phyloP scores from a whole-genome alignment of 345 rosid genomes.

The Salix koriyanagi region DNA sequence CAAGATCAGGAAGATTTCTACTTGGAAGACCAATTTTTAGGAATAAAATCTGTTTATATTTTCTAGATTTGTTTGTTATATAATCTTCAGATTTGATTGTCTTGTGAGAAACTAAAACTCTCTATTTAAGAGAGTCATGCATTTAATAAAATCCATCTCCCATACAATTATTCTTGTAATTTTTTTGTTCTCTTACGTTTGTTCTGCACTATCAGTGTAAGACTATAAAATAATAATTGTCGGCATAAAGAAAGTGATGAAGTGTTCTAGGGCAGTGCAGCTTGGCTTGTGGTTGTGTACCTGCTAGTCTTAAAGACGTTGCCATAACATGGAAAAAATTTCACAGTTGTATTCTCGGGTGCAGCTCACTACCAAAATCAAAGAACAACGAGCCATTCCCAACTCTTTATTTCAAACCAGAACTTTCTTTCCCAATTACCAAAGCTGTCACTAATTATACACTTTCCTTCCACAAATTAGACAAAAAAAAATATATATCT shows the following conservation, averaged over 20 bases:
- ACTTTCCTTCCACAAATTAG: slow-evolving; percentile 13
- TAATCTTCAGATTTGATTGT: too few species aligned
- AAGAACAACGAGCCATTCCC: slow-evolving; percentile 7
- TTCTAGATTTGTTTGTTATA: too few species aligned
- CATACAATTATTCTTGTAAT: too few species aligned
- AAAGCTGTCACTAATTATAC: slow-evolving; percentile 16
- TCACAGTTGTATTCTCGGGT: not conserved
- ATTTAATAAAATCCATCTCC: too few species aligned
- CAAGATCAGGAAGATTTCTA: too few species aligned
- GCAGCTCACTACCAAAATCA: not conserved
- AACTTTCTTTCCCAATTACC: not conserved
- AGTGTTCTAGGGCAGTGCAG: slow-evolving; percentile 47
- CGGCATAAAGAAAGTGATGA: slow-evolving; percentile 49
- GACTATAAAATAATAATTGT: not conserved
- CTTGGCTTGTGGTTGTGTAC: not conserved
- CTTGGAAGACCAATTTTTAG: too few species aligned
- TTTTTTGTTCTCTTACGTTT: too few species aligned
- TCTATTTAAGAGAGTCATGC: too few species aligned
- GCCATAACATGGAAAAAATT: not conserved
- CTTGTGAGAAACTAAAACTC: too few species aligned
- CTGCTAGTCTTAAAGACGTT: not conserved
- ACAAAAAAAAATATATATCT: slow-evolving; percentile 13
- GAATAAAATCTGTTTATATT: too few species aligned
- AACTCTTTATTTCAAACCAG: slow-evolving; percentile 26
- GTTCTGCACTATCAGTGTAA: too few species aligned